Conservation (phyloP, 768 basidiomycete genomes). For the Kwoniella sp. region DNA sequence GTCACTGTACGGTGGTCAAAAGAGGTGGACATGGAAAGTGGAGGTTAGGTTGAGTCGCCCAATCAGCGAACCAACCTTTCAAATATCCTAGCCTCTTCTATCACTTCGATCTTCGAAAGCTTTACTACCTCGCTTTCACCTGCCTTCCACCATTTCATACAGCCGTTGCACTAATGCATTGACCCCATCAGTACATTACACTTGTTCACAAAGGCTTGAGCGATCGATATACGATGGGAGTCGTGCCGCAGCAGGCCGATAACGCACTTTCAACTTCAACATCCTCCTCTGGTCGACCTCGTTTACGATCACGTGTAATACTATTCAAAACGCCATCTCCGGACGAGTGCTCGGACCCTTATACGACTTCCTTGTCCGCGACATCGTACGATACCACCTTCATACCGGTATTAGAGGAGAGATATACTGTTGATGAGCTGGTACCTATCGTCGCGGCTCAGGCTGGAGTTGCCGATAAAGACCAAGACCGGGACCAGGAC, state of each 20-base stretch:
- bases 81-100: background rate
- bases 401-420: slow-evolving; percentile 21
- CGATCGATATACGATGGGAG: background rate
- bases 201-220: too few species aligned
- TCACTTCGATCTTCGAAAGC: too few species aligned
- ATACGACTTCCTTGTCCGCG: slow-evolving; percentile 2
- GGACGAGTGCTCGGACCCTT: background rate
- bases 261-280: background rate
- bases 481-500: too few species aligned
- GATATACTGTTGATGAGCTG: slow-evolving; percentile 1
- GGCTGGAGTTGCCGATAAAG: too few species aligned
- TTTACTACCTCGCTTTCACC: too few species aligned
- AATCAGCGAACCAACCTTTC: slow-evolving; percentile 1
- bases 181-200: too few species aligned
- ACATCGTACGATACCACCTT: slow-evolving; percentile 2
- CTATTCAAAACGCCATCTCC: slow-evolving; percentile 21
- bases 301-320: slow-evolving; percentile 4
- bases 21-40: slow-evolving; percentile 21
- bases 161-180: too few species aligned
- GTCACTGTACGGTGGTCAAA: too few species aligned
- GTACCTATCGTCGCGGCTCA: slow-evolving; percentile 3
- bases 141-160: too few species aligned
- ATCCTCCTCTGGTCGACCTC: background rate
- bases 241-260: background rate
- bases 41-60: slow-evolving; percentile 2